These are phyloP conservation scores for Microcyclosporella mali DNA, from an alignment of 2,329 filamentous ascomycete genomes.

Conservation along the genomic window DNA sequence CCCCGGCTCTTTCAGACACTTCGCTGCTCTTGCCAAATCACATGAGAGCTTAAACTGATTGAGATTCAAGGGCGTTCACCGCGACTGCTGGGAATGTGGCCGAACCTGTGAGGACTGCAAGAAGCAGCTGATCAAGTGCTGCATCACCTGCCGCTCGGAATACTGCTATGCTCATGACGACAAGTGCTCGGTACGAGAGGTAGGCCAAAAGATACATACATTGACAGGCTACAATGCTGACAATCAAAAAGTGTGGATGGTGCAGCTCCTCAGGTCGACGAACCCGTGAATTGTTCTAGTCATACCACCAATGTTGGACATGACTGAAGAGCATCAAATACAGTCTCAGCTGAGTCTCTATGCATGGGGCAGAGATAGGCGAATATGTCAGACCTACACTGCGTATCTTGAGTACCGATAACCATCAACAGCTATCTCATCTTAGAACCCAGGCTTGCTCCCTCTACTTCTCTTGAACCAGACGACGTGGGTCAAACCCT, in stretches of 20 bases:
- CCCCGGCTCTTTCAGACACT: too few relatives aligned
- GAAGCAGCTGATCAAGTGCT: slow-evolving; percentile 61
- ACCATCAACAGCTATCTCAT: too few relatives aligned
- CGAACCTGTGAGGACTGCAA: slow-evolving; percentile 74
- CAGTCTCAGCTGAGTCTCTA: too few relatives aligned
- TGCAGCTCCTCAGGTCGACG: slow-evolving; percentile 33
- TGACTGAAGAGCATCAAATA: neutral
- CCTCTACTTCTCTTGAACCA: too few relatives aligned
- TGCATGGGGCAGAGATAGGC: too few relatives aligned
- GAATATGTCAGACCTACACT: too few relatives aligned
- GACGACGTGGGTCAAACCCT: too few relatives aligned
- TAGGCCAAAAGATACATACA: slow-evolving; percentile 15
- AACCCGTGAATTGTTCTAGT: slow-evolving; percentile 33
- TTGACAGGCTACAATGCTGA: slow-evolving; percentile 5
- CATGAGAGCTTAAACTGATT: too few relatives aligned
- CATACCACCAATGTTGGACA: neutral
- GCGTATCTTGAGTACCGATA: too few relatives aligned
- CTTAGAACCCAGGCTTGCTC: too few relatives aligned
- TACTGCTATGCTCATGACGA: slow-evolving; percentile 83
- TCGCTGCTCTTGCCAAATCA: too few relatives aligned
- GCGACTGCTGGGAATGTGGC: slow-evolving; percentile 82
- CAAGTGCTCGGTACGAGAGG: slow-evolving; percentile 61
- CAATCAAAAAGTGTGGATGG: slow-evolving; percentile 32
- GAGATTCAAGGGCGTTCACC: slow-evolving; percentile 46
- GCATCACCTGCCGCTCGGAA: slow-evolving; percentile 65